Evolutionary conservation across 331 rosid species (phyloP).

Genomic region (Prunus yedoensis): DNA sequence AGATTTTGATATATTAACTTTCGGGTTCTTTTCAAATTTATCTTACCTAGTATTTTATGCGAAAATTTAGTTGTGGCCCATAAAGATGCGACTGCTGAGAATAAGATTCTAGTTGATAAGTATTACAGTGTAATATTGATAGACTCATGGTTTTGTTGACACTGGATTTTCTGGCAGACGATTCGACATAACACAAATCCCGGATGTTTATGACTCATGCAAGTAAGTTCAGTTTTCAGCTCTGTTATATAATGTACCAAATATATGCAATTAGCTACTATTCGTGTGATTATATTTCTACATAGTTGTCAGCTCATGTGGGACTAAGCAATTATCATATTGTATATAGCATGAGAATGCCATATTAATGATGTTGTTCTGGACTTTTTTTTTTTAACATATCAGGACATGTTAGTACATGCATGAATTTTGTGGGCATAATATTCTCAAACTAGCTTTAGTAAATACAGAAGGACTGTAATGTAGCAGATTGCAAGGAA

Average conservation of each 20-base stretch:
- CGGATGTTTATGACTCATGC: conserved; percentile 98
- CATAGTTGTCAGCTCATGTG: not conserved
- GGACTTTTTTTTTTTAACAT: not conserved
- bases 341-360: not conserved
- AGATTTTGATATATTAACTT: not conserved
- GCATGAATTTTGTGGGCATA: not conserved
- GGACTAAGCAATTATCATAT: not conserved
- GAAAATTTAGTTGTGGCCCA: conserved; percentile 1
- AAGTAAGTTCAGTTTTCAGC: conserved; percentile 54
- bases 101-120: not conserved
- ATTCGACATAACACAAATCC: conserved; percentile 88
- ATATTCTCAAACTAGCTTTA: not conserved
- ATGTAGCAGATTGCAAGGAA: not conserved
- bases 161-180: conserved; percentile 58
- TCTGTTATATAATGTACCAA: not conserved
- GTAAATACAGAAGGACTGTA: not conserved
- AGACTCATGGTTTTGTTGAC: conserved; percentile 23
- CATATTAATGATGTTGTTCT: not conserved
- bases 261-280: not conserved
- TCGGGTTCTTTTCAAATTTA: not conserved
- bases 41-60: not conserved
- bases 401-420: not conserved
- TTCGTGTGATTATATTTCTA: not conserved
- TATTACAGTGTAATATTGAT: not conserved
- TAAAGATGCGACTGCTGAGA: not conserved